Evolutionary conservation across 1,284 basidiomycete species (phyloP), one percentile per base, ranked within the genome.

Genomic region (Marasmius oreades): DNA sequence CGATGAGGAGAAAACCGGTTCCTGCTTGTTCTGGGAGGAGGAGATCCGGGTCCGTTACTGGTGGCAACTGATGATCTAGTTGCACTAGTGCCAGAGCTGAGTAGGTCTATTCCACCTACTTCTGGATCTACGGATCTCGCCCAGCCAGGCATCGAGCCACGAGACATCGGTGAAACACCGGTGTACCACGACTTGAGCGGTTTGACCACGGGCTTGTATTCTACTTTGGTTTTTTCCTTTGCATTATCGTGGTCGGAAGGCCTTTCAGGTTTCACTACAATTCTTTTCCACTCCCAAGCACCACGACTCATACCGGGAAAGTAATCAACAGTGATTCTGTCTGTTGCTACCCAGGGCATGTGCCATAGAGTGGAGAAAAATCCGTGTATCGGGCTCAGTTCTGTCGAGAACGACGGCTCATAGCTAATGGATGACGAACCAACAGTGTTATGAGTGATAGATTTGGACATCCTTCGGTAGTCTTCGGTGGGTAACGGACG

Each of bases 391-490:
- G 51, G 51, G 31, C 50, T 55, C 10, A 59, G 51, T 46, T 59
- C 58, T 8, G 58, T 56, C 23, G 58, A 56, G 45, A 59, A 59
- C 16, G 58, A 59, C 28, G 58, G 58, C 1, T 52, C 55, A 23
- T 53, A 53, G 31, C 37, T 52, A 12, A 47, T 52, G 3, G 33
- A 37, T 12, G 34, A 44, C 6, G 33, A 39, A 16, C 12, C 33
- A 10, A 23, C 28, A 11, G 54, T 59, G 39, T 56, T 22, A 31
- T 42, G 33, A 6, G n/a, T 36, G 22, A 45, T 59, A 18, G 47
- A 50, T 50, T 33, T 50, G 2, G 58, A 59, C 58, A 59, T 59
- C 47, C 58, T 45, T 24, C 58, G 54, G 36, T 59, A 59, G 28
- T 59, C 58, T n/a, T 51, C 45, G 22, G 58, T 56, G 10, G 58